Conservation (phyloP, 2,329 filamentous ascomycete genomes). For the Sporothrix euskadiensis region DNA sequence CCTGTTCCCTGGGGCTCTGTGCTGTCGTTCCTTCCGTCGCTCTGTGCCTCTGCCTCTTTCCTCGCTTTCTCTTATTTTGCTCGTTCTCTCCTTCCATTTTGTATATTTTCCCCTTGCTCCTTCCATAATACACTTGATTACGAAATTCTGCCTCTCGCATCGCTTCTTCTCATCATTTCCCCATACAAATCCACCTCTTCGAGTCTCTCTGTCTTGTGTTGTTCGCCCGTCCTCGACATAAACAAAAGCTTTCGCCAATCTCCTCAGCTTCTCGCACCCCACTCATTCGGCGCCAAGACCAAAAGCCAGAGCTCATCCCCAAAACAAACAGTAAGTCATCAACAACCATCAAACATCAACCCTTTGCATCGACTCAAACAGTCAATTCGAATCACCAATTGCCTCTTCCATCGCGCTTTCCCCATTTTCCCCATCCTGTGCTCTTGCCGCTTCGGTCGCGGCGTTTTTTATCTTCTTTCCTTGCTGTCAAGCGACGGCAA, state of each 20-base stretch:
- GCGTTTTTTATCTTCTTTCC: slow-evolving; percentile 3
- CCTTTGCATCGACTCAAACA: not conserved
- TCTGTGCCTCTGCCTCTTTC: not conserved
- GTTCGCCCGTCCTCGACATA: slow-evolving; percentile 21
- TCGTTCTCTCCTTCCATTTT: not conserved
- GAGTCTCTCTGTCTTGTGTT: slow-evolving; percentile 23
- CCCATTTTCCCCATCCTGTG: not conserved
- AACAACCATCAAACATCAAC: not conserved
- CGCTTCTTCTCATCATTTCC: not conserved
- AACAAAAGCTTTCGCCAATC: slow-evolving; percentile 25
- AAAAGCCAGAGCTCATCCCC: slow-evolving; percentile 14
- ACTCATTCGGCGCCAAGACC: slow-evolving; percentile 26
- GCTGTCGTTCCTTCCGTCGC: not conserved
- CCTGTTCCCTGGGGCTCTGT: slow-evolving; percentile 24
- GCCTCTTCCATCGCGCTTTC: slow-evolving; percentile 2
- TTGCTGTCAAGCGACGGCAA: slow-evolving; percentile 22
- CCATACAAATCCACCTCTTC: slow-evolving; percentile 16
- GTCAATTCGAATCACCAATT: slow-evolving; percentile 4
- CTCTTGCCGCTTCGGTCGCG: not conserved
- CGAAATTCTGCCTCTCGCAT: not conserved
- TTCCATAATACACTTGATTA: not conserved
- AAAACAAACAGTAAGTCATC: not conserved
- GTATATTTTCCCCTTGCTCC: not conserved
- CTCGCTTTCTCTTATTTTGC: not conserved
- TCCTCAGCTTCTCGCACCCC: slow-evolving; percentile 20